Conservation (phyloP, 768 basidiomycete genomes). For the Hygrocybe punicea region DNA sequence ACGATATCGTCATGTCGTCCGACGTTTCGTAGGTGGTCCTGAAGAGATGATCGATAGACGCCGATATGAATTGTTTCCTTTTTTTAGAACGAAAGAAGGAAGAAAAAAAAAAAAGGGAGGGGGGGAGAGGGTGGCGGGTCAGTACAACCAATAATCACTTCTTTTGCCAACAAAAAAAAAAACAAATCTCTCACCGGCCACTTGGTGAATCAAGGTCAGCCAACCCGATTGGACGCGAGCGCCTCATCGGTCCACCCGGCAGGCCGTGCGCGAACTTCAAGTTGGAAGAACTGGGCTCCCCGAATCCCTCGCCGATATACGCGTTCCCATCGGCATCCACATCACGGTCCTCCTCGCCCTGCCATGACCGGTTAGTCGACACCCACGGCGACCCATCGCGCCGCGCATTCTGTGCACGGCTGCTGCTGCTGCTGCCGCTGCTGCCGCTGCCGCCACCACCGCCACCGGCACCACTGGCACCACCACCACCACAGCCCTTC, state of each 20-base stretch:
- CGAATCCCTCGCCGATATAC: conserved; percentile 9
- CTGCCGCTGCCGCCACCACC: no score
- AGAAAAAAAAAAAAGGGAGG: no score
- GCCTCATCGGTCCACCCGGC: conserved; percentile 22
- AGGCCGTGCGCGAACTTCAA: background rate
- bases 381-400: background rate
- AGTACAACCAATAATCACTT: no score
- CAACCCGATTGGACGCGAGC: conserved; percentile 39
- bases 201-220: conserved; percentile 59
- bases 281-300: conserved; percentile 14
- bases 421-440: no score
- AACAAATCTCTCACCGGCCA: conserved; percentile 51
- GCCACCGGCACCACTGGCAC: no score
- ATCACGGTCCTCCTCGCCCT: conserved; percentile 18
- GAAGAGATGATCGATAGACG: conserved; percentile 64
- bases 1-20: conserved; percentile 68
- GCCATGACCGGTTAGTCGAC: background rate
- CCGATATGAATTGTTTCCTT: conserved; percentile 58
- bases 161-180: conserved; percentile 7
- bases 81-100: no score
- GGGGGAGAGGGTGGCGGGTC: no score
- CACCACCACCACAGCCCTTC: background rate
- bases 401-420: background rate
- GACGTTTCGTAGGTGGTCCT: conserved; percentile 59
- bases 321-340: background rate